Base-by-base conservation (phyloP, 176 grass and related monocot genomes). In the Oryza australiensis region DNA sequence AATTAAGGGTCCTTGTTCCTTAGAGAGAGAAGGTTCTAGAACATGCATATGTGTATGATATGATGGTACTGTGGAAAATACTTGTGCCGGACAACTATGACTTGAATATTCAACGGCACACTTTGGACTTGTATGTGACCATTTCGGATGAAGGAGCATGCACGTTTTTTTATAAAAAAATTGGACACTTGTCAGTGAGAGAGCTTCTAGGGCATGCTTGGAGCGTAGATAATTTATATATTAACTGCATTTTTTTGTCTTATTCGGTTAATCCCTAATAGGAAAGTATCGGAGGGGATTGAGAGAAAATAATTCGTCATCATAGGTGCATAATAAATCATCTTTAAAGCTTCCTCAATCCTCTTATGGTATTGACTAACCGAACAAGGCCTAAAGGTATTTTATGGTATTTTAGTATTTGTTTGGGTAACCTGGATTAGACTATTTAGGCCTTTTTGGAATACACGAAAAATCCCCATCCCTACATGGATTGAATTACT, bases 81-180 rank as follows among this genome's bases (percentile, higher is more conserved):
- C 34, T 20, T 1, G 77, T 75, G 62, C 77, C 27, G 27, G 48
- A 55, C 63, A 68, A 29, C 4, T 5, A 30, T 57, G 85, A 77
- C 73, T 82, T 77, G 79, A 72, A 87, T 38, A 66, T 78, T 87
- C 86, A 78, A 72, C 73, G 29, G 57, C 8, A 26, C 74, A 72
- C 37, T 6, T 42, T 81, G 48, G n/a, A 26, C 66, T 41, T 23
- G 14, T 59, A 57, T 57, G 53, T 57, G 26, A 59, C 22, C 30
- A 23, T 30, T 24, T 68, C 28, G 48, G 30, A 23, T 79, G 43
- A 48, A 66, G 43, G 42, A 68, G 1, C 6, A 5, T 26, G 2
- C 76, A 59, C 49, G 49, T 22, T 53, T 53, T 20, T 53, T 53
- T 0, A 15, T 10, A 3, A 34, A 48, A 15, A 48, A 48, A 48